Evolutionary conservation across 306 rosid species (phyloP), one percentile per base, ranked within the genome.

Genomic region (Cicer pinnatifidum): DNA sequence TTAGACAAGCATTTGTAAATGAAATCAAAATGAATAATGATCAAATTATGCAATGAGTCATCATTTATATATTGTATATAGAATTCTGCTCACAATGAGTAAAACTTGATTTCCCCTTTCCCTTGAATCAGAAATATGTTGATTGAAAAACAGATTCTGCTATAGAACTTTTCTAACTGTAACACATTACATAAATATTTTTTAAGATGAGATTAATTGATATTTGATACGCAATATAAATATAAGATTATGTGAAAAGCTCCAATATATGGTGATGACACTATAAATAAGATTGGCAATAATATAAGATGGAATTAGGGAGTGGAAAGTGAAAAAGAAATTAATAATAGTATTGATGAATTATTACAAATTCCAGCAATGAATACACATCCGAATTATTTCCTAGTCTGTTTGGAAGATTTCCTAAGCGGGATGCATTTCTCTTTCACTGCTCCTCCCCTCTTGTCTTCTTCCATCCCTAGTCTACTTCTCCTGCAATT

Each of bases 401-500:
- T 91, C 80, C 74, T 86, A 47, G 46, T 76, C 11, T 82, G 84
- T 73, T 86, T 89, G 11, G 88, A 71, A 15, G 87, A 88, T 80
- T 75, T 88, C 75, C 19, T 86, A 0, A 85, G 87, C 47, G 93
- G 97, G 2, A 92, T 82, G 85, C 97, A 92, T 77, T 62, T 84
- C 40, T 85, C 83, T 80, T 58, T 84, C 56, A 19, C 62, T 23
- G 78, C 82, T 8, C 62, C 82, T 20, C 52, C 85, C 58, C 10
- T 68, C 46, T 78, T 76, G 60, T 78, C 79, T 52, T 80, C 95
- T 6, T 40, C 88, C 23, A 89, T 35, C 73, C 86, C 86, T 5
- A 78, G 76, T 54, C 72, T 89, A 8, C 62, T 72, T 61, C 85
- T 84, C 80, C 97, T 90, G 82, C 40, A 51, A 13, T 1, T 9